phyloP scores from a whole-genome alignment of 2,329 filamentous ascomycete species.

The Cladosporium sp. region DNA sequence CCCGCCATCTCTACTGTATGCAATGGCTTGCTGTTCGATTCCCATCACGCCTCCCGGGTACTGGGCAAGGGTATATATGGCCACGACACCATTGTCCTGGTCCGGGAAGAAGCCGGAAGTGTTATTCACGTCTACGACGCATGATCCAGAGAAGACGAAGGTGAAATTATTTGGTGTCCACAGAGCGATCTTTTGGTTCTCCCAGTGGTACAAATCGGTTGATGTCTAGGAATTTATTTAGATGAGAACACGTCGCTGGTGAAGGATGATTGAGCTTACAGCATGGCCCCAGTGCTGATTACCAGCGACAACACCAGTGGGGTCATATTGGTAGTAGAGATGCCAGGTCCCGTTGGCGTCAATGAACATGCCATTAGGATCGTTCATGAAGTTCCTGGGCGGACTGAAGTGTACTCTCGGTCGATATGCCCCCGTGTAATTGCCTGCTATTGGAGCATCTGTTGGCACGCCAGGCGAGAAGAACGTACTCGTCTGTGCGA shows the following conservation, averaged over 20 bases:
- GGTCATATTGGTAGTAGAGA: conserved; percentile 61
- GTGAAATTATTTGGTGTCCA: conserved; percentile 51
- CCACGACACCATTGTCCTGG: conserved; percentile 58
- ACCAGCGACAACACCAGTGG: conserved; percentile 45
- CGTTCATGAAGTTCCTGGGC: conserved; percentile 44
- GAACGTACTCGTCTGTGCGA: conserved; percentile 19
- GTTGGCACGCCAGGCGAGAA: conserved; percentile 26
- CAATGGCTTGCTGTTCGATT: conserved; percentile 54
- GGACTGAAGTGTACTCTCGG: conserved; percentile 56
- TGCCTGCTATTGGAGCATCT: conserved; percentile 35
- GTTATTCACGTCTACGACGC: conserved; percentile 58
- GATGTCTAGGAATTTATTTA: not conserved
- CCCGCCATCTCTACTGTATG: conserved; percentile 58
- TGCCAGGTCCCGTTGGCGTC: conserved; percentile 57
- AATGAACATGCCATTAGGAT: conserved; percentile 60
- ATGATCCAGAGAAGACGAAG: conserved; percentile 51
- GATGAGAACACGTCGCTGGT: not conserved
- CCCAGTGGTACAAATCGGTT: conserved; percentile 59
- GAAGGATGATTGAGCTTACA: not conserved
- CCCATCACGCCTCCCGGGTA: conserved; percentile 29
- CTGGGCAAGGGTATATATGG: conserved; percentile 50
- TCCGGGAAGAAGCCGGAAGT: conserved; percentile 61
- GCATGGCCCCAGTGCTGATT: conserved; percentile 58
- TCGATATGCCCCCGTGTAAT: conserved; percentile 38
- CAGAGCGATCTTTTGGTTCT: conserved; percentile 60